Evolutionary conservation across 2,329 filamentous ascomycete genomes (phyloP).

Genomic region (Blastomyces gilchristii): DNA sequence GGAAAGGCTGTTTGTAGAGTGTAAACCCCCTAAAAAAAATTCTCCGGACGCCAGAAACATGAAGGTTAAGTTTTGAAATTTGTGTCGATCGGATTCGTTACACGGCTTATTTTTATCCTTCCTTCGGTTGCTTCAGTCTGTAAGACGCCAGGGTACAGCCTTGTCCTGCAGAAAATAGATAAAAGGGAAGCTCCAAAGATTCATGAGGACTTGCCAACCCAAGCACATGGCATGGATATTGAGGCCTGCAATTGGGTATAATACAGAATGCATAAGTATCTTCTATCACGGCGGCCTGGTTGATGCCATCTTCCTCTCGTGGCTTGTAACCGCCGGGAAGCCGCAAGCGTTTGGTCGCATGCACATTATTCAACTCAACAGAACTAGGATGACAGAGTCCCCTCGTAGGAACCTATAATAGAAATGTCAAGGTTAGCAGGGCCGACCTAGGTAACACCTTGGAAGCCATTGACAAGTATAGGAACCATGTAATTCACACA

Average conservation of each 20-base stretch:
- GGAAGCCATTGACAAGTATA: not conserved
- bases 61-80: not conserved
- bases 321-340: not conserved
- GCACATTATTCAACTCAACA: conserved; percentile 55
- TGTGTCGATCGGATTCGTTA: conserved; percentile 1
- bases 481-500: not conserved
- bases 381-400: conserved; percentile 77
- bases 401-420: conserved; percentile 64
- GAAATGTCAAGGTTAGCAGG: not conserved
- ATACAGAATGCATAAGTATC: not conserved
- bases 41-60: conserved; percentile 4
- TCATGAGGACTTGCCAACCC: not conserved
- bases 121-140: not conserved
- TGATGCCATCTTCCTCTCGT: not conserved
- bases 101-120: not conserved
- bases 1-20: not conserved
- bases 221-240: not conserved
- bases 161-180: not conserved
- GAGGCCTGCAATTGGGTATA: conserved; percentile 1
- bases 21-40: not conserved
- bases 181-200: not conserved
- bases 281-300: conserved; percentile 4
- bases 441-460: conserved; percentile 3
- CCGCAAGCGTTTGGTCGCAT: not conserved
- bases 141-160: not conserved